A percentile compares a stretch with the other conserved stretches of the same genome.
These are phyloP conservation scores for Mycena filopes DNA, from an alignment of 768 basidiomycete genomes.

Conservation along the genomic window DNA sequence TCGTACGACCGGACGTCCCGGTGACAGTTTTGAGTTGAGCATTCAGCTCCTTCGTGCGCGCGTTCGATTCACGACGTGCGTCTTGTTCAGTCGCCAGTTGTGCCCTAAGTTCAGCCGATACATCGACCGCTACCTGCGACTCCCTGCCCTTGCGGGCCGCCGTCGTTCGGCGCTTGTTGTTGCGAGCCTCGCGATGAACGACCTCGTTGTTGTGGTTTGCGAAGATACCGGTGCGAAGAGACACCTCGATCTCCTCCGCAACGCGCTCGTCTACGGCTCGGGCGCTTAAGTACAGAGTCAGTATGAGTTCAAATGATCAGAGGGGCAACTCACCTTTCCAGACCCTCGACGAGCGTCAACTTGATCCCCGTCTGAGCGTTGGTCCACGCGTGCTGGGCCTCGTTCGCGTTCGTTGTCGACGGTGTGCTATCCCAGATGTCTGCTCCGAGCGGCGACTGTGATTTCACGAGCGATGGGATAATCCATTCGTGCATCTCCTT, in stretches of 20 bases:
- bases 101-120: not conserved
- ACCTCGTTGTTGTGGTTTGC: not conserved
- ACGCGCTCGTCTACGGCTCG: not conserved
- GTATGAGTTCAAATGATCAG: not conserved
- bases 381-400: conserved; percentile 35
- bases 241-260: conserved; percentile 2
- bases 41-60: not conserved
- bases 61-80: not conserved
- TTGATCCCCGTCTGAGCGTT: conserved; percentile 32
- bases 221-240: not conserved
- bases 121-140: not conserved
- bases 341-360: conserved; percentile 30
- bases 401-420: conserved; percentile 34
- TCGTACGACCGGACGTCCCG: no score
- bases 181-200: not conserved
- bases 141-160: not conserved
- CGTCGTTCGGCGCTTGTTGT: not conserved
- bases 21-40: not conserved
- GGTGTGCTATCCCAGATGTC: conserved; percentile 32
- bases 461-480: conserved; percentile 34
- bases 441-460: conserved; percentile 23
- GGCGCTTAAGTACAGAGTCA: not conserved
- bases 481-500: conserved; percentile 35
- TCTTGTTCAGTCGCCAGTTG: not conserved
- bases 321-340: not conserved